phyloP scores from a whole-genome alignment of 352 stramenopile genomes.

The Elongisporangium undulatum region DNA sequence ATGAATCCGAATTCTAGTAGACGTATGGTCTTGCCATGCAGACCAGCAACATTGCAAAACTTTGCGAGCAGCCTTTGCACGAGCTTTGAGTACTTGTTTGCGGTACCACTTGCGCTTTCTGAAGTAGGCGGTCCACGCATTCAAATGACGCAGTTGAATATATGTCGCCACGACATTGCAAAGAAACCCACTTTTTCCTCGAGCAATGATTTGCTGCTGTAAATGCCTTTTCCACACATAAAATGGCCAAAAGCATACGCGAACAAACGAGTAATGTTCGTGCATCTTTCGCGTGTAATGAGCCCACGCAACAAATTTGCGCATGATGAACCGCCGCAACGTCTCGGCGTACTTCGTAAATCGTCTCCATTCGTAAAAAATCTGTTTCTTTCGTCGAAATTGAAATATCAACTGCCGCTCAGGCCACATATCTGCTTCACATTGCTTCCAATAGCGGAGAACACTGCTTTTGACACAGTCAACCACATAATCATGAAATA shows the following conservation, averaged over 20 bases:
- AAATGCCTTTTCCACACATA: constrained; percentile 77
- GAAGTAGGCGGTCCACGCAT: constrained; percentile 31
- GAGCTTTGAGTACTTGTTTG: constrained; percentile 19
- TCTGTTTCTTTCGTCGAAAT: constrained; percentile 51
- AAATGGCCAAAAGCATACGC: constrained; percentile 71
- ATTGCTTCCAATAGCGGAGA: constrained; percentile 26
- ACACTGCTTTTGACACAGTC: constrained; percentile 49
- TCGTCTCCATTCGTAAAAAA: constrained; percentile 40
- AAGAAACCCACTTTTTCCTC: constrained; percentile 53
- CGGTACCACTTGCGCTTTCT: constrained; percentile 23
- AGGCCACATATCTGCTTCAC: constrained; percentile 43
- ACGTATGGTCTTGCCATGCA: constrained; percentile 24
- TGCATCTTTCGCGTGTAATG: constrained; percentile 42
- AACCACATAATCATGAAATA: constrained; percentile 52
- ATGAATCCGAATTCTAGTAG: constrained; percentile 15
- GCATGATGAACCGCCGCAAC: constrained; percentile 33
- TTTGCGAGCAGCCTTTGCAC: constrained; percentile 16
- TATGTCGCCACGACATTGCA: constrained; percentile 52
- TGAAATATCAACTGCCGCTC: constrained; percentile 57
- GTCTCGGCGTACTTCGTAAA: constrained; percentile 36
- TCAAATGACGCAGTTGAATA: constrained; percentile 51
- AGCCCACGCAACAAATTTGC: constrained; percentile 65
- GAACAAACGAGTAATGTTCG: constrained; percentile 53
- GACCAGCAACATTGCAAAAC: constrained; percentile 20
- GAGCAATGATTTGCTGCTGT: constrained; percentile 62